A percentile compares a stretch with the other conserved stretches of the same genome.
These are phyloP conservation scores for Ogataea hybrid DNA, from an alignment of 1,139 yeast species.

Conservation along the genomic window DNA sequence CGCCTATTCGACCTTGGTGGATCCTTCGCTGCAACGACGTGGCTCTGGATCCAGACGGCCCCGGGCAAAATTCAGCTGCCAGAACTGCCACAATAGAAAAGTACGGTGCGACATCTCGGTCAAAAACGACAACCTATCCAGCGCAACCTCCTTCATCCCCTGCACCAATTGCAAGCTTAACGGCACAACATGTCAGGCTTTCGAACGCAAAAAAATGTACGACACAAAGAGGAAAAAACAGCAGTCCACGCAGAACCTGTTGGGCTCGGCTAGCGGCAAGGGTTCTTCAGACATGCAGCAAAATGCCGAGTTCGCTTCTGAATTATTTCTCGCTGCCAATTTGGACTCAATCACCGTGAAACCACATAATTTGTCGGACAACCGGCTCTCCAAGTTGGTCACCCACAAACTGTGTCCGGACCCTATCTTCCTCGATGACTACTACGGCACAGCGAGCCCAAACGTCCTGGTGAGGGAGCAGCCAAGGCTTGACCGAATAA, in stretches of 20 bases:
- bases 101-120: conserved; percentile 44
- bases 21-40: background rate
- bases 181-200: conserved; percentile 6
- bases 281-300: background rate
- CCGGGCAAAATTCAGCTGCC: conserved; percentile 50
- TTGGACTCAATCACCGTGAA: background rate
- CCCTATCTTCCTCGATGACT: background rate
- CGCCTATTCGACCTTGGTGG: background rate
- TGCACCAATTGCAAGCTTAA: conserved; percentile 46
- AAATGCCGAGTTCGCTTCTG: background rate
- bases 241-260: background rate
- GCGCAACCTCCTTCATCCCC: conserved; percentile 2
- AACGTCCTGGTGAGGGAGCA: conserved; percentile 13
- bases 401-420: background rate
- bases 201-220: conserved; percentile 16
- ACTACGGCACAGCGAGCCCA: background rate
- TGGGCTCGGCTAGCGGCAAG: background rate
- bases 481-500: conserved; percentile 47
- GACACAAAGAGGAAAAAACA: conserved; percentile 13
- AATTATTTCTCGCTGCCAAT: background rate
- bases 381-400: background rate
- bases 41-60: conserved; percentile 34
- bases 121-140: conserved; percentile 25
- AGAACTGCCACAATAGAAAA: conserved; percentile 51
- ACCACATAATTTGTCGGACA: background rate